Evolutionary conservation across 2,329 filamentous ascomycete genomes (phyloP), one percentile per base, ranked within the genome.

Genomic region (Exserohilum rostratum): DNA sequence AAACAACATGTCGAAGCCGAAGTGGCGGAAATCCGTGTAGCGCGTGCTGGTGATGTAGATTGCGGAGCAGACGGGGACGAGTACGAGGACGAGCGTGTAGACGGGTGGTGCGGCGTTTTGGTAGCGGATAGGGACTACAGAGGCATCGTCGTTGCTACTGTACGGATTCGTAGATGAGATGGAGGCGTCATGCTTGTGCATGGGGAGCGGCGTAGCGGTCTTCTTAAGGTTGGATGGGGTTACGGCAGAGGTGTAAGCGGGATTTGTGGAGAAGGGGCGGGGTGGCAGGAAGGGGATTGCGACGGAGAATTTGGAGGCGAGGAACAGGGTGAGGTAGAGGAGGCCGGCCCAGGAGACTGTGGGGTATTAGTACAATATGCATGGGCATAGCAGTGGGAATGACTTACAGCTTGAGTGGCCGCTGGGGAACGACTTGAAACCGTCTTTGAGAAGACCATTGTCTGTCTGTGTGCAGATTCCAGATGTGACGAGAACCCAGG

Each of bases 1-100:
- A 59, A 90, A 91, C 2, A 97, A 77, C 61, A 97, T 90, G 62
- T 98, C 93, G 72, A 96, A 93, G n/a, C 88, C 92, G 72, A 93
- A 90, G 74, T 98, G 93, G 34, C 90, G 87, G 78, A 88, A 96
- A 74, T 97, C 88, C 55, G 88, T 92, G 84, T 89, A 98, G 10
- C 93, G 89, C 1, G 91, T 93, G 25, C 87, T 85, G n/a, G 88
- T 83, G 58, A 97, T 89, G 77, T 92, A 96, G 59, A 92, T 84
- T 5, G 92, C 89, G 1, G 85, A 79, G 52, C 87, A 88, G 60
- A 92, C 84, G 2, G 93, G 93, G 1, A 90, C 75, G 15, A 91
- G 79, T 2, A 86, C 83, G 30, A 93, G 73, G 39, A 88, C 78
- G 11, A 96, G 81, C 2, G 95, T 86, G 69, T 91, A 93, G 6